A percentile compares a stretch with the other conserved stretches of the same genome.
These are phyloP conservation scores for Corymbia maculata DNA, from an alignment of 345 rosid species.

Conservation along the genomic window DNA sequence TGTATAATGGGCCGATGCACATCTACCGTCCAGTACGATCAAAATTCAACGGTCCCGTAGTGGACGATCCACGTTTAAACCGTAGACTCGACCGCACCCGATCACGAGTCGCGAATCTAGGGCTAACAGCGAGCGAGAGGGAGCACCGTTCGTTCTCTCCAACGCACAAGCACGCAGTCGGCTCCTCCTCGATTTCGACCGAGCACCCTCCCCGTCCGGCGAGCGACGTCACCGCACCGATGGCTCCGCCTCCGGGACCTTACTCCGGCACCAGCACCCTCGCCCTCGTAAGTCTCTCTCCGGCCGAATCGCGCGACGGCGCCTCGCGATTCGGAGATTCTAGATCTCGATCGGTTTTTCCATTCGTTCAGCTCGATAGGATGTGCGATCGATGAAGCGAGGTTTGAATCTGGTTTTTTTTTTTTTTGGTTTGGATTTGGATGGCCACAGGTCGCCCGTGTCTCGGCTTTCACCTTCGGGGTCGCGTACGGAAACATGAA, in stretches of 20 bases:
- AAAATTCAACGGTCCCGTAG: neutral
- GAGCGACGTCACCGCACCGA: neutral
- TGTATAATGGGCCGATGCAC: neutral
- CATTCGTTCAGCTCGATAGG: neutral
- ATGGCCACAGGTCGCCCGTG: conserved; percentile 52
- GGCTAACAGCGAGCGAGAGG: neutral
- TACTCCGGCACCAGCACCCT: conserved; percentile 80
- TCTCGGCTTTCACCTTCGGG: conserved; percentile 55
- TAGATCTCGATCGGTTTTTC: neutral
- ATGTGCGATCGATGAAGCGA: neutral
- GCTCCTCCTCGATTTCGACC: neutral
- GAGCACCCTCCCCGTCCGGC: neutral
- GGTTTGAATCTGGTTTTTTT: neutral
- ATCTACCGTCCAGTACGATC: neutral
- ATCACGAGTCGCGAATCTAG: neutral
- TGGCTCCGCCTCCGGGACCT: conserved; percentile 68
- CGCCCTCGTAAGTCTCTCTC: conserved; percentile 36
- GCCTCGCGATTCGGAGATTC: neutral
- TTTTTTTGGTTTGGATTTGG: neutral
- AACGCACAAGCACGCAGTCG: neutral
- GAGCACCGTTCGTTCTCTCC: neutral
- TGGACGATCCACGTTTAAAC: neutral
- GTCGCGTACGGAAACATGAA: conserved; percentile 52
- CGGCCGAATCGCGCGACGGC: neutral
- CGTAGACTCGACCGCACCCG: neutral